These are phyloP conservation scores for Primulina eburnea DNA, from an alignment of 257 asterid genomes.

Conservation along the genomic window DNA sequence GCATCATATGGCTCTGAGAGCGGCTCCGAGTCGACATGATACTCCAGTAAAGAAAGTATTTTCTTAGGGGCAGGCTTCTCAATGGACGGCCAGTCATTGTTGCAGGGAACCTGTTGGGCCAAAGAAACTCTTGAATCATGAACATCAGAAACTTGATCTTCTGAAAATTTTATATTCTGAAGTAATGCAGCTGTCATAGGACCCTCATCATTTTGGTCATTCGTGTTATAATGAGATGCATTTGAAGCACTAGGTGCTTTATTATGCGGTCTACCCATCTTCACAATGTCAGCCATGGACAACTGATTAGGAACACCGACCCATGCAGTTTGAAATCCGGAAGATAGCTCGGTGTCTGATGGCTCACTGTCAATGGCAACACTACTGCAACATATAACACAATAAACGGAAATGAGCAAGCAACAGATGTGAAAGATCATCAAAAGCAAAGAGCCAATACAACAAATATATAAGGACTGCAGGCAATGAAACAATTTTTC, in stretches of 20 bases:
- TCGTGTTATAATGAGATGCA: constrained; percentile 42
- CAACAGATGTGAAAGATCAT: constrained; percentile 7
- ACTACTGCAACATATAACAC: constrained; percentile 43
- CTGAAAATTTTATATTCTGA: constrained; percentile 28
- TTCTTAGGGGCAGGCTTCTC: constrained; percentile 49
- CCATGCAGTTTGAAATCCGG: constrained; percentile 66
- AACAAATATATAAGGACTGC: neutral
- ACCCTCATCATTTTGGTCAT: constrained; percentile 39
- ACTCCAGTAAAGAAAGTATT: constrained; percentile 39
- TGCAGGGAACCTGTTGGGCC: constrained; percentile 36
- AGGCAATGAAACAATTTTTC: no score
- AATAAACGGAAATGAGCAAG: neutral
- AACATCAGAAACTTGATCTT: constrained; percentile 36
- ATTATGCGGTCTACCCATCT: constrained; percentile 77
- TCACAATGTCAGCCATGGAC: constrained; percentile 87
- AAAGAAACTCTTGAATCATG: constrained; percentile 40
- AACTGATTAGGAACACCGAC: constrained; percentile 56
- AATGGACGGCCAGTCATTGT: constrained; percentile 72
- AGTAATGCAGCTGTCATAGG: constrained; percentile 33
- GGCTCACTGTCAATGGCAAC: constrained; percentile 39
- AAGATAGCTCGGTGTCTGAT: constrained; percentile 43
- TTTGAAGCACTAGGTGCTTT: constrained; percentile 36
- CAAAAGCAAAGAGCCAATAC: constrained; percentile 8
- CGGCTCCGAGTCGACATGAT: constrained; percentile 39
- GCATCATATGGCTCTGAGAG: constrained; percentile 44